Base-by-base conservation (phyloP, 106 monocot genomes). In the Triglochin maritima region DNA sequence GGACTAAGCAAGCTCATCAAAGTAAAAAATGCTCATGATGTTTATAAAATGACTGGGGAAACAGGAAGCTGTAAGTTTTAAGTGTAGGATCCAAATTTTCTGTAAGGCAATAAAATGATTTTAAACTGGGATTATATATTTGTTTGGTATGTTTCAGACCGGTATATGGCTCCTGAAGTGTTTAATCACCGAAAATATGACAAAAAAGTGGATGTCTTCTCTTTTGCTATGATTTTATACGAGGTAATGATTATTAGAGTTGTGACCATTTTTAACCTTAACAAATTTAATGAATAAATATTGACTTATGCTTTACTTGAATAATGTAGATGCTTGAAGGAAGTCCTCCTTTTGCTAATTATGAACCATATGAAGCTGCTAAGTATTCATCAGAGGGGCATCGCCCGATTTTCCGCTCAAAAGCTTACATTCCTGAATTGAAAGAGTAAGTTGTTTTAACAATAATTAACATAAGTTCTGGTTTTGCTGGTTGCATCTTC, bases 121-220 rank as follows among this genome's bases (percentile, higher is more conserved):
- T 14, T 59, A 49, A 71, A 56, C 5, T 51, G 59, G 1, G 6
- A 73, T 66, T 65, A 41, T 4, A 8, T n/a, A n/a, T 70, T 74
- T 61, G 42, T 7, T 50, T 64, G 43, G 49, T 66, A 11, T 77
- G 59, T 44, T 41, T 44, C 50, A 90, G 82, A 96, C 63, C 91
- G 96, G 44, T 98, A 98, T 71, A 98, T 98, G 96, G 96, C 96
- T 47, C 91, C 96, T 71, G 91, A 98, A 86, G 96, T 91, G 9
- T 98, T 98, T 80, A 98, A 75, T 64, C 96, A 96, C 69, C 83
- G 91, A 68, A 91, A 73, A 63, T 98, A 98, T 84, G 96, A 98
- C 62, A 98, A 98, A 63, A 98, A 98, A 73, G 96, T 98, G 44
- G 96, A 98, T 73, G 88, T 98, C 60, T 98, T 98, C 79, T 98